Evolutionary conservation across 129 eudicot genomes (phyloP).

Genomic region (Flaveria robusta): DNA sequence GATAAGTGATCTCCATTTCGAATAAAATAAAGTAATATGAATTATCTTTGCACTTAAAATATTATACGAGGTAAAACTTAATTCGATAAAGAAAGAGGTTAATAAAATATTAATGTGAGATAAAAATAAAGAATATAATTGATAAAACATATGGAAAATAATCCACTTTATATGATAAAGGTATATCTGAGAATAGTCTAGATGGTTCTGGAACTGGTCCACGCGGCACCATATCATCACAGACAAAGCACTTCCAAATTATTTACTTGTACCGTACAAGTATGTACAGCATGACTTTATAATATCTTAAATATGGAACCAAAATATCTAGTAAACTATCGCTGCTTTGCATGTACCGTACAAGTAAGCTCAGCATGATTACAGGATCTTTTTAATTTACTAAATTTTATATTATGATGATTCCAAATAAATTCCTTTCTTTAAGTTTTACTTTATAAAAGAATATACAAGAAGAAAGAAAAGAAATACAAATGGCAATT

Average conservation of each 20-base stretch:
- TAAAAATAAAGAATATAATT: neutral
- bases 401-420: neutral
- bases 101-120: neutral
- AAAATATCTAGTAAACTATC: neutral
- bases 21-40: neutral
- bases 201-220: slow-evolving; percentile 30
- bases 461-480: too few relatives aligned
- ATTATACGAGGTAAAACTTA: neutral
- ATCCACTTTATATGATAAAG: neutral
- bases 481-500: too few relatives aligned
- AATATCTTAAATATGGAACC: neutral
- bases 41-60: neutral
- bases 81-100: neutral
- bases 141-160: neutral
- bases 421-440: neutral
- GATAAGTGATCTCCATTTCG: too few relatives aligned
- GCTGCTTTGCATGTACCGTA: neutral
- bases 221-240: neutral
- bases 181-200: neutral
- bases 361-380: neutral
- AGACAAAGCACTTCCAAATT: neutral
- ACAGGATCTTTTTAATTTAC: neutral
- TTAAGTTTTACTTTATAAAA: too few relatives aligned
- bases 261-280: slow-evolving; percentile 23
- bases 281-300: neutral